A percentile compares a stretch with the other conserved stretches of the same genome.
Conservation (phyloP, 2,329 filamentous ascomycete species). For the Cladophialophora immunda region DNA sequence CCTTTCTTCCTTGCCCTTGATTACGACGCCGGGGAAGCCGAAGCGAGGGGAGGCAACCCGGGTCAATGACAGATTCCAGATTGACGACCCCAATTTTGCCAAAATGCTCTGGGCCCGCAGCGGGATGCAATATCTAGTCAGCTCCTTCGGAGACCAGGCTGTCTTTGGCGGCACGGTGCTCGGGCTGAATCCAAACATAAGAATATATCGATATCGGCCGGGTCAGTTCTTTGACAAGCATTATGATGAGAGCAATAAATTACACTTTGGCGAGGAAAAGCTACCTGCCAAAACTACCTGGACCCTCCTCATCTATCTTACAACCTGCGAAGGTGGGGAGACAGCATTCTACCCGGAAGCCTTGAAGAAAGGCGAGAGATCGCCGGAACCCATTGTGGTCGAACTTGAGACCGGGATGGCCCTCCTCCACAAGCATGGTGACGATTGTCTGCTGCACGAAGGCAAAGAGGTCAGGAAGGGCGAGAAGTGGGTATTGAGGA, state of each 20-base stretch:
- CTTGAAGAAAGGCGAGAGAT: slow-evolving; percentile 54
- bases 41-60: slow-evolving; percentile 82
- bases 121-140: slow-evolving; percentile 70
- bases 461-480: slow-evolving; percentile 79
- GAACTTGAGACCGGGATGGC: slow-evolving; percentile 83
- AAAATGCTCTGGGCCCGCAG: slow-evolving; percentile 79
- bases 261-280: slow-evolving; percentile 64
- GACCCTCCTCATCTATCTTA: slow-evolving; percentile 89
- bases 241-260: slow-evolving; percentile 86
- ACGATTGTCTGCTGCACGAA: slow-evolving; percentile 89
- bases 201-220: slow-evolving; percentile 84
- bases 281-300: slow-evolving; percentile 78
- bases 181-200: slow-evolving; percentile 87
- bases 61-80: slow-evolving; percentile 88
- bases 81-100: slow-evolving; percentile 79
- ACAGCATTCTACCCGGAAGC: slow-evolving; percentile 86
- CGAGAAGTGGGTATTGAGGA: slow-evolving; percentile 91
- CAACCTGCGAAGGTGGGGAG: slow-evolving; percentile 83
- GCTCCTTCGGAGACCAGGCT: slow-evolving; percentile 45
- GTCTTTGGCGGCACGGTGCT: slow-evolving; percentile 82
- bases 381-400: slow-evolving; percentile 69
- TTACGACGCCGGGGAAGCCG: slow-evolving; percentile 79
- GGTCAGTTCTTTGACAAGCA: slow-evolving; percentile 94
- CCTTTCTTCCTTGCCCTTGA: slow-evolving; percentile 73
- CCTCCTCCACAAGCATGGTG: slow-evolving; percentile 85